phyloP scores from a whole-genome alignment of 73 alveolate genomes.

The Paramecium octaurelia region DNA sequence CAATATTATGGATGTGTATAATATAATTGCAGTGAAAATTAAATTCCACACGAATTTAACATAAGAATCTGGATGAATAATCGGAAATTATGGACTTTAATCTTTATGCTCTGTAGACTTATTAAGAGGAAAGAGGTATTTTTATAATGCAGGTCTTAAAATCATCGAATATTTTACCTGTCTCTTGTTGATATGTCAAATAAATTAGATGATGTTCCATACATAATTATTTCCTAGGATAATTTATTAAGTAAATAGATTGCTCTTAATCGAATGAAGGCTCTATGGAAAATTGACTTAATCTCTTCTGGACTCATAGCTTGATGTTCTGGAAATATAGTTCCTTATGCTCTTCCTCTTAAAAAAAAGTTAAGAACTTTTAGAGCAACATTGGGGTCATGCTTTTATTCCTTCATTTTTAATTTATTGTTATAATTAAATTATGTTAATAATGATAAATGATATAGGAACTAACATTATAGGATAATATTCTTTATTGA shows the following conservation, averaged over 20 bases:
- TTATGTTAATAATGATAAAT: neutral
- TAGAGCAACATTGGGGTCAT: slow-evolving; percentile 21
- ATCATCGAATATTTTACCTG: neutral
- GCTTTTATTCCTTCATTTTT: neutral
- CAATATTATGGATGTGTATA: slow-evolving; percentile 68
- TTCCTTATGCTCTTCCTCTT: neutral
- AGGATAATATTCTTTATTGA: no score
- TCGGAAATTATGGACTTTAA: neutral
- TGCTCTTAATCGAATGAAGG: slow-evolving; percentile 32
- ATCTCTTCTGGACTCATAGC: slow-evolving; percentile 17
- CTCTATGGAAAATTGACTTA: neutral
- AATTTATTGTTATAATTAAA: neutral
- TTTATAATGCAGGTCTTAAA: slow-evolving; percentile 46
- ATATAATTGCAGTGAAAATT: slow-evolving; percentile 55
- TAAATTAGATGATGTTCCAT: slow-evolving; percentile 59
- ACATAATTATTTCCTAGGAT: slow-evolving; percentile 39
- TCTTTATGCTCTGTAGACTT: neutral
- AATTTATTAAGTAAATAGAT: neutral
- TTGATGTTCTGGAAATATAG: neutral
- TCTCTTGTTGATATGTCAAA: slow-evolving; percentile 50
- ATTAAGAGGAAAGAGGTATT: slow-evolving; percentile 16
- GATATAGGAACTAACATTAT: neutral
- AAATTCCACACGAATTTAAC: slow-evolving; percentile 66
- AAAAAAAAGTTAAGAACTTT: slow-evolving; percentile 12
- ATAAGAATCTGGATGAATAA: slow-evolving; percentile 64